phyloP scores from a whole-genome alignment of 768 basidiomycete genomes.

The Peribolospora kevripleyi region DNA sequence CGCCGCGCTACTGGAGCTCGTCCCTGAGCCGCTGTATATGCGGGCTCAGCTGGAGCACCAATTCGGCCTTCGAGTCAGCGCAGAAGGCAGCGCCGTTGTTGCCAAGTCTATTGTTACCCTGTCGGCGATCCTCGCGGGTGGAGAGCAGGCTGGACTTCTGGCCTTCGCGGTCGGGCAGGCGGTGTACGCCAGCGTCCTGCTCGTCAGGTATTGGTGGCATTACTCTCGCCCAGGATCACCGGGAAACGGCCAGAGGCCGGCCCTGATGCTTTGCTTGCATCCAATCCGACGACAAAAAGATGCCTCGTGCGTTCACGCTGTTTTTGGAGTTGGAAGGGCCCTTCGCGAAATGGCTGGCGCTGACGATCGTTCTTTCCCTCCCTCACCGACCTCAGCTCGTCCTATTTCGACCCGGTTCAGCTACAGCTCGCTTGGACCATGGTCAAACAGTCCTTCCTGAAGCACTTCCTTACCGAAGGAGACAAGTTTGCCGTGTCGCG shows the following conservation, averaged over 20 bases:
- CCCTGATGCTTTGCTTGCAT: too few relatives aligned
- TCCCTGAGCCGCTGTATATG: slow-evolving; percentile 63
- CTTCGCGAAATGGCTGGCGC: not conserved
- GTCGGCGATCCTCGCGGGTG: slow-evolving; percentile 26
- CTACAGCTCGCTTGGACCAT: slow-evolving; percentile 51
- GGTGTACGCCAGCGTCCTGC: slow-evolving; percentile 37
- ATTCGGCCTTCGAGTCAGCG: slow-evolving; percentile 47
- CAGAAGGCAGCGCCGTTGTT: slow-evolving; percentile 64
- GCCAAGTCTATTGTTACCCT: slow-evolving; percentile 51
- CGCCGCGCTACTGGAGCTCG: slow-evolving; percentile 50
- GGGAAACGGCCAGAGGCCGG: too few relatives aligned
- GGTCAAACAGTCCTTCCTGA: slow-evolving; percentile 68
- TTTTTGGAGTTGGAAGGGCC: not conserved
- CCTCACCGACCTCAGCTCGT: not conserved
- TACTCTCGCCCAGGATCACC: too few relatives aligned
- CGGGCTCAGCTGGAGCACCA: slow-evolving; percentile 39
- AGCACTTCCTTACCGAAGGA: slow-evolving; percentile 85
- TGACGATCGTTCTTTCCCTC: not conserved
- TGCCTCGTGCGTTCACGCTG: slow-evolving; percentile 17
- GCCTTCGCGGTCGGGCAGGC: slow-evolving; percentile 74
- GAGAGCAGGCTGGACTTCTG: slow-evolving; percentile 33
- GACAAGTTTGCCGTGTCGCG: slow-evolving; percentile 73
- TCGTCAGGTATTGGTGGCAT: slow-evolving; percentile 28
- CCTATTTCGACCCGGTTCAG: slow-evolving; percentile 24
- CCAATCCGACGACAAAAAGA: not conserved